Evolutionary conservation across 2,329 filamentous ascomycete species (phyloP), one percentile per base, ranked within the genome.

Genomic region (Cadophora malorum): DNA sequence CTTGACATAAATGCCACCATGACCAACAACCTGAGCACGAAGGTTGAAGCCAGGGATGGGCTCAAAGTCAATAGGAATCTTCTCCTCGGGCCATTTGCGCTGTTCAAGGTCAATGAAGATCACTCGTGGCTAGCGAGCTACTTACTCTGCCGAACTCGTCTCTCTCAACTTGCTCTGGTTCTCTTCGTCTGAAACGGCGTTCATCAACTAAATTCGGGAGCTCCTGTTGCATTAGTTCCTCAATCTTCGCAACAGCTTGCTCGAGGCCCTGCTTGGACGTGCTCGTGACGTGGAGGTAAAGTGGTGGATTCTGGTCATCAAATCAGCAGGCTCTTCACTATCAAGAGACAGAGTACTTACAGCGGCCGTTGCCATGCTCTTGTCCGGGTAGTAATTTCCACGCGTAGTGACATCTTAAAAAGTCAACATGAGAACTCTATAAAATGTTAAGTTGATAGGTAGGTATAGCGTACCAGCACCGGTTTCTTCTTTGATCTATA

Each of bases 401-500:
- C 95, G 91, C 68, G 95, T 98, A 60, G 96, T 99, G 85, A 99
- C 93, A 94, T 99, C 96, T 98, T 94, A 81, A 82, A 79, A 79
- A 77, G 84, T 88, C 83, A 88, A 88, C 79, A 81, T 87, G 83
- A 81, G 81, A 80, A 77, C 71, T 77, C 74, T 72, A 70, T 64
- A 76, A 78, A 77, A 71, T 58, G 71, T 76, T 64, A 77, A 76
- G 71, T 76, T 79, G 80, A 56, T 53, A 56, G 35, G 61, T 81
- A 83, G 81, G 82, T 83, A 80, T 83, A 85, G 88, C 94, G 90
- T 99, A 99, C 96, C 96, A 87, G 96, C 95, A 87, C 96, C 96
- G 90, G 95, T 98, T 78, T 97, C 93, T 85, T 97, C 95, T 91
- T 97, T 97, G 78, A 99, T 99, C 96, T 99, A 94, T 77, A 92